These are phyloP conservation scores for Gloeopeniophorella convolvens DNA, from an alignment of 768 basidiomycete species.

Conservation along the genomic window DNA sequence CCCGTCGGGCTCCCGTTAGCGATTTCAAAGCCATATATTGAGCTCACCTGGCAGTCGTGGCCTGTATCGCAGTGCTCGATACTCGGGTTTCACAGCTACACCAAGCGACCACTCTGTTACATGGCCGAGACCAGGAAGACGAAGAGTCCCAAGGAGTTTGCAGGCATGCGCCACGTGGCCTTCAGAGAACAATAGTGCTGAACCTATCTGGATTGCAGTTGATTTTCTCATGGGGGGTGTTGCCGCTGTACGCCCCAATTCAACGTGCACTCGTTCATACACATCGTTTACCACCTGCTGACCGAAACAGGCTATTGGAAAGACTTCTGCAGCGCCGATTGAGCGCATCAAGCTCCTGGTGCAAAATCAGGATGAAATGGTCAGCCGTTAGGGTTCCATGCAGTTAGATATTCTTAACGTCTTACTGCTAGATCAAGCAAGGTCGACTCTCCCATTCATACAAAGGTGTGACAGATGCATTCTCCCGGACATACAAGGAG, in stretches of 20 bases:
- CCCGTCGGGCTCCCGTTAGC: no score
- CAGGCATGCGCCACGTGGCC: conserved; percentile 43
- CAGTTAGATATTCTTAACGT: neutral
- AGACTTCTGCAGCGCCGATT: conserved; percentile 98
- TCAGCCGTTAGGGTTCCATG: conserved; percentile 27
- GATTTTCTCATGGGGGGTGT: conserved; percentile 98
- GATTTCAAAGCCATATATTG: no score
- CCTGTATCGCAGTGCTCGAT: no score
- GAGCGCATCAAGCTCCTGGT: conserved; percentile 99
- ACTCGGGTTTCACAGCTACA: no score
- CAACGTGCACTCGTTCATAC: conserved; percentile 16
- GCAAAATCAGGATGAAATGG: conserved; percentile 99
- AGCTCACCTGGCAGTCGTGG: no score
- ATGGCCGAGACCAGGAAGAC: conserved; percentile 81
- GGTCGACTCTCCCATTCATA: conserved; percentile 94
- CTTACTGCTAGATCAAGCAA: conserved; percentile 80
- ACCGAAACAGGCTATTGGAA: conserved; percentile 97
- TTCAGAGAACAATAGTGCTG: conserved; percentile 26
- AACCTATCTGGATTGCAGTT: conserved; percentile 42
- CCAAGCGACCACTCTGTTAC: no score
- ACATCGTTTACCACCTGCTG: no score
- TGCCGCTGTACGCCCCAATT: conserved; percentile 58
- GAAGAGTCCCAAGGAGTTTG: conserved; percentile 90
- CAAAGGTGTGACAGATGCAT: conserved; percentile 94
- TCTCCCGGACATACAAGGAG: conserved; percentile 84